Conservation (phyloP, 371 early-diverging fungal genomes). For the Mortierella sp. region DNA sequence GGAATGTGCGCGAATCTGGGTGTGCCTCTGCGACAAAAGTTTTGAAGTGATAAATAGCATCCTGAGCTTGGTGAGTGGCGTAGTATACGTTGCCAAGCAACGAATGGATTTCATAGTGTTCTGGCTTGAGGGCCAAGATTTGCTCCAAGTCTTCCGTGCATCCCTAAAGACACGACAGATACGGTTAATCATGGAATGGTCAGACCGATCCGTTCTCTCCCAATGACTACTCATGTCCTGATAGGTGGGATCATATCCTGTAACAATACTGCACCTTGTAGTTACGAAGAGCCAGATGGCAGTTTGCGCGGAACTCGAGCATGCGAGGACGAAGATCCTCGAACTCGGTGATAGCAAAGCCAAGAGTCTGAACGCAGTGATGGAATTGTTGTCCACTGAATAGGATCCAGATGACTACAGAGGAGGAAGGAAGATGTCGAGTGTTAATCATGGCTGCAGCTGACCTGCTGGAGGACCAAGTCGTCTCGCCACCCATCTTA, state of each 20-base stretch:
- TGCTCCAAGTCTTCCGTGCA: conserved; percentile 72
- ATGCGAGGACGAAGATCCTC: conserved; percentile 65
- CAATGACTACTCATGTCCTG: background rate
- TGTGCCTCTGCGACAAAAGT: conserved; percentile 63
- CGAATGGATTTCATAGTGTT: conserved; percentile 64
- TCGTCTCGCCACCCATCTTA: too few relatives aligned
- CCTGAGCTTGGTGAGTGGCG: conserved; percentile 62
- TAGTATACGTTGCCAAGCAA: conserved; percentile 68
- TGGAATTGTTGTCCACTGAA: conserved; percentile 70
- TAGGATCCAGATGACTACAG: conserved; percentile 66
- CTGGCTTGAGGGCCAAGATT: conserved; percentile 61
- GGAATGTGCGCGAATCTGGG: conserved; percentile 67
- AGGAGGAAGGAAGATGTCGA: background rate
- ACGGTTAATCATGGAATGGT: too few relatives aligned
- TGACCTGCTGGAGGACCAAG: too few relatives aligned
- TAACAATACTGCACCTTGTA: conserved; percentile 50
- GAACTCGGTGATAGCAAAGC: conserved; percentile 69
- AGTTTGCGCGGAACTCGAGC: conserved; percentile 69
- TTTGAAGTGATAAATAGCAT: conserved; percentile 67
- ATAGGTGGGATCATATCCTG: background rate
- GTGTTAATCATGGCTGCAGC: too few relatives aligned
- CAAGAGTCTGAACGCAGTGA: conserved; percentile 71
- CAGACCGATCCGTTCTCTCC: too few relatives aligned
- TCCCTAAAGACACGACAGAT: conserved; percentile 13
- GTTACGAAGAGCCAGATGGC: conserved; percentile 66